Base-by-base conservation (phyloP, 139 green algal genomes). In the Chlamydomonas urium region DNA sequence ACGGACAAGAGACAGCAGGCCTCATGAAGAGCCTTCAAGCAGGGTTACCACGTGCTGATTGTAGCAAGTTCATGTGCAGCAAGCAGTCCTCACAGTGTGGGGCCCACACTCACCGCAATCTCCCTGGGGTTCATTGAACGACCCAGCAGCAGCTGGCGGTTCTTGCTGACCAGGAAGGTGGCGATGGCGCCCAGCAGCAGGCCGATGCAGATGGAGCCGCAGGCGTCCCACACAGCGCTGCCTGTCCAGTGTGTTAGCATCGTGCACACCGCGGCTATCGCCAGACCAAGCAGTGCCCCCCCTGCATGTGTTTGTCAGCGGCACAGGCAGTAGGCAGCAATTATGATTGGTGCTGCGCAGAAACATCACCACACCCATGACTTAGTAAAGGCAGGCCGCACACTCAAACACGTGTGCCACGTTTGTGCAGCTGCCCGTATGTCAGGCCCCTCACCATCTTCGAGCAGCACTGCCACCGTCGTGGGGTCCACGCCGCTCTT, bases 391-490 rank as follows among this genome's bases (percentile, higher is more conserved):
- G n/a, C n/a, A n/a, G n/a, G n/a, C n/a, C n/a, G n/a, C n/a, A n/a
- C n/a, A n/a, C n/a, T n/a, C n/a, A n/a, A n/a, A n/a, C n/a, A n/a
- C n/a, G n/a, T n/a, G n/a, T n/a, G n/a, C n/a, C n/a, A n/a, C n/a
- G n/a, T n/a, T n/a, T n/a, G n/a, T n/a, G 91, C 8, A 78, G 62
- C 26, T 93, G 90, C 32, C 91, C 91, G 37, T 83, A 91, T n/a
- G n/a, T n/a, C n/a, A n/a, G n/a, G n/a, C n/a, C n/a, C n/a, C n/a
- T n/a, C n/a, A n/a, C 80, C 82, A 50, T 98, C 93, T 76, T 98
- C 93, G 76, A 91, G 73, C 83, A 98, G 79, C 31, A 98, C 90
- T 4, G 91, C 91, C 53, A 92, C 83, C 23, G 88, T 87, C 48
- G 93, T 94, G 34, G 93, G 93, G 80, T 98, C 93, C 45, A 80